Evolutionary conservation across 2,329 filamentous ascomycete genomes (phyloP), one percentile per base, ranked within the genome.

Genomic region (Penicillium sp.): DNA sequence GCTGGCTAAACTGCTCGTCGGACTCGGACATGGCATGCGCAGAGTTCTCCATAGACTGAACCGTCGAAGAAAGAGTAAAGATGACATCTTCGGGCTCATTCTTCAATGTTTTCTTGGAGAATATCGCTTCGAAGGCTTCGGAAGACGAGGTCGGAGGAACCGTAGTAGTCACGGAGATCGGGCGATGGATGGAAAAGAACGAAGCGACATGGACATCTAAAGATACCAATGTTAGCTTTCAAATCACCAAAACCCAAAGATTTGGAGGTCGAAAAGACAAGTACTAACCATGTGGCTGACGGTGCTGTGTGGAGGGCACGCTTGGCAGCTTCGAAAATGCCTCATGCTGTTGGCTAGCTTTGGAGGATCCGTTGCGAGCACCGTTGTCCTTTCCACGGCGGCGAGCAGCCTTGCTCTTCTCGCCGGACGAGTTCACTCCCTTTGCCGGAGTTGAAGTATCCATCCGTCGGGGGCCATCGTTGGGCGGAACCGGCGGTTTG

Each of bases 111-210:
- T 61, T 54, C 76, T 74, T 69, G 70, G 80, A 73, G 64, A 96
- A 96, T 57, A 98, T 89, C 57, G 83, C 75, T 45, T 85, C 82
- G 64, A 96, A 95, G 33, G 82, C 75, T 59, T 85, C 82, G 45
- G 83, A 73, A 35, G 77, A 80, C 30, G 88, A 76, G 13, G 75
- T 71, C 53, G 77, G 80, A 39, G 84, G 92, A 58, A 95, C 82
- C 51, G 83, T 82, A 54, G 82, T 81, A 33, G 82, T 88, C 50
- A 95, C 79, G 38, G 87, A 94, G 57, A 98, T 90, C 30, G 92
- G 92, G 45, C 92, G 82, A 68, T 98, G 87, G 50, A 94, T 83
- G 47, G 89, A 93, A 72, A 96, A 96, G 74, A 98, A 96, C 43
- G 84, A 84, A 6, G 90, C 92, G 30, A 95, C 73, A 47, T 84